Conservation (phyloP, 768 basidiomycete species). For the Hypholoma sublateritium region DNA sequence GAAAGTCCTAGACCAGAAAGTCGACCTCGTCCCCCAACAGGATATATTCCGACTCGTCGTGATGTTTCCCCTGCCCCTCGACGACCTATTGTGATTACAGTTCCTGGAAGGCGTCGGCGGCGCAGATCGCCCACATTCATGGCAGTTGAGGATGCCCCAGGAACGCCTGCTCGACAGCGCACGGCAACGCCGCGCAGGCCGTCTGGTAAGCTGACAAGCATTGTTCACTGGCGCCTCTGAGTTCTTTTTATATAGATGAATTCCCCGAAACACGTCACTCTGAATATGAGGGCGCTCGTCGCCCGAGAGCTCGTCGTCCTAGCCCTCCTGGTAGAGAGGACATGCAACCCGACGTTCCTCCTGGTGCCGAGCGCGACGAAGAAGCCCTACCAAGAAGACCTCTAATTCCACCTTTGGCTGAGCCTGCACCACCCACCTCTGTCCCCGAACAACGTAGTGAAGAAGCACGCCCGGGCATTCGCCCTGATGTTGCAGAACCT, state of each 20-base stretch:
- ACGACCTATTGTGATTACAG: constrained; percentile 7
- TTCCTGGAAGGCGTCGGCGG: constrained; percentile 6
- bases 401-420: not conserved
- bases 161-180: constrained; percentile 2
- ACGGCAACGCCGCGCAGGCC: constrained; percentile 16
- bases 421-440: not conserved
- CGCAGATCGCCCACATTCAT: constrained; percentile 25
- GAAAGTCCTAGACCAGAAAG: not conserved
- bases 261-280: constrained; percentile 15
- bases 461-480: too few species aligned
- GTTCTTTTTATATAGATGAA: not conserved
- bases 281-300: constrained; percentile 3
- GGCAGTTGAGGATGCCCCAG: constrained; percentile 12
- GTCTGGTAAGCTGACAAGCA: constrained; percentile 12
- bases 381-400: not conserved
- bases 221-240: not conserved
- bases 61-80: constrained; percentile 2
- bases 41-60: not conserved
- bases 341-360: too few species aligned
- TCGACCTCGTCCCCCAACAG: constrained; percentile 1
- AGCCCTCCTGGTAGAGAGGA: too few species aligned
- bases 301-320: not conserved
- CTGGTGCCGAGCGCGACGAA: not conserved
- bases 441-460: not conserved
- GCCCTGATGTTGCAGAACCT: not conserved